Base-by-base conservation (phyloP, 2,329 filamentous ascomycete genomes). In the Elsinoe perseae region DNA sequence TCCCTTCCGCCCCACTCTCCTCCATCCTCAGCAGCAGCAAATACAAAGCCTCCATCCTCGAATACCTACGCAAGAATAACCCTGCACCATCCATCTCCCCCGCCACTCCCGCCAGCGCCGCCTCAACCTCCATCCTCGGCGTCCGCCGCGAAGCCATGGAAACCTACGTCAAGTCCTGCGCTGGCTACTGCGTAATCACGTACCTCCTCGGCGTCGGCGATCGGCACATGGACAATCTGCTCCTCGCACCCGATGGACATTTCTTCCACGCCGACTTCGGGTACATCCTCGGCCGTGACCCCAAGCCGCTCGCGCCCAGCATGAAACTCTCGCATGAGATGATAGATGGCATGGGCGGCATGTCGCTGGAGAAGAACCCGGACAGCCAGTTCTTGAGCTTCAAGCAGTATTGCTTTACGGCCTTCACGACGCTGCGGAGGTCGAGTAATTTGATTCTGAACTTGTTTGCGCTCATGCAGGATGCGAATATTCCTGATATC, bases 221-320 rank as follows among this genome's bases (percentile, higher is more conserved):
- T 69, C 85, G 93, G 1, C 93, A 98, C 72, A 80, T 97, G 2
- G 93, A 98, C 69, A 98, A 98, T 65, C 81, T 98, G 1, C 83
- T 98, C 23, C 82, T 98, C 4, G 83, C 90, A 0, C 91, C 93
- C 0, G 86, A 91, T 63, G 93, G 83, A 3, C 89, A 95, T 71
- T 98, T 98, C 76, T 96, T 98, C 79, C 93, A 98, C 69, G 91
- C 92, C 27, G 93, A 98, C 70, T 98, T 98, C 65, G 93, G 95
- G 40, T 98, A 95, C 72, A 98, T 98, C 60, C 85, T 98, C 1
- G 93, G 93, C 16, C 87, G 93, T 38, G 93, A 98, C 64, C 93
- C 93, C 0, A 98, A 98, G 68, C 93, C 93, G 0, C 97, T 98
- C 67, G 92, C 93, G 0, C 93, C 93, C 0, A 84, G 92, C 54